phyloP scores from a whole-genome alignment of 2,329 filamentous ascomycete species.

The Ophiosphaerella korrae region DNA sequence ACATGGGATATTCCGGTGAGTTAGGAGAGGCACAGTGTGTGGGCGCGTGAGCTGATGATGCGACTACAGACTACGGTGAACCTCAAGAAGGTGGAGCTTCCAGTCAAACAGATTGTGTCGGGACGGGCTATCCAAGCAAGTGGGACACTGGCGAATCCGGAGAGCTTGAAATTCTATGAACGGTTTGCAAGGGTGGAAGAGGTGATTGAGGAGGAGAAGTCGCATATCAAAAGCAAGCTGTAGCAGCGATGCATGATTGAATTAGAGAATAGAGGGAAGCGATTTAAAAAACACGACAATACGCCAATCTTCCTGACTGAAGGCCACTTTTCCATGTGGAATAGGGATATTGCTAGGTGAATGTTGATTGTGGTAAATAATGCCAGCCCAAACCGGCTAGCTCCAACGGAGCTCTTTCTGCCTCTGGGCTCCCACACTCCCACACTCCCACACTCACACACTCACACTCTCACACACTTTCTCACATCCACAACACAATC shows the following conservation, averaged over 20 bases:
- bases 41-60: not conserved
- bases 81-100: constrained; percentile 82
- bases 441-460: too few relatives aligned
- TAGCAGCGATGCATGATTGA: constrained; percentile 3
- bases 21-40: constrained; percentile 15
- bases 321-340: too few relatives aligned
- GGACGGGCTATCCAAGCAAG: constrained; percentile 75
- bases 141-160: constrained; percentile 76
- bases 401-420: too few relatives aligned
- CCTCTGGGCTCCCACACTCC: too few relatives aligned
- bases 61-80: constrained; percentile 74
- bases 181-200: constrained; percentile 76
- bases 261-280: not conserved
- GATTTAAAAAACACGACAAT: not conserved
- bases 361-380: too few relatives aligned
- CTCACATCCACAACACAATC: not conserved
- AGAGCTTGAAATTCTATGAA: constrained; percentile 78
- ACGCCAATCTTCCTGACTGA: not conserved
- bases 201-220: constrained; percentile 44
- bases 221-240: constrained; percentile 30
- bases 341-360: too few relatives aligned
- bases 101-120: constrained; percentile 82
- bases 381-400: too few relatives aligned
- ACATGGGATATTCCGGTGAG: constrained; percentile 79
- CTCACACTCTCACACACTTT: not conserved